A percentile compares a stretch with the other conserved stretches of the same genome.
These are phyloP conservation scores for Termitomyces sp. DNA, from an alignment of 768 basidiomycete genomes.

Conservation along the genomic window DNA sequence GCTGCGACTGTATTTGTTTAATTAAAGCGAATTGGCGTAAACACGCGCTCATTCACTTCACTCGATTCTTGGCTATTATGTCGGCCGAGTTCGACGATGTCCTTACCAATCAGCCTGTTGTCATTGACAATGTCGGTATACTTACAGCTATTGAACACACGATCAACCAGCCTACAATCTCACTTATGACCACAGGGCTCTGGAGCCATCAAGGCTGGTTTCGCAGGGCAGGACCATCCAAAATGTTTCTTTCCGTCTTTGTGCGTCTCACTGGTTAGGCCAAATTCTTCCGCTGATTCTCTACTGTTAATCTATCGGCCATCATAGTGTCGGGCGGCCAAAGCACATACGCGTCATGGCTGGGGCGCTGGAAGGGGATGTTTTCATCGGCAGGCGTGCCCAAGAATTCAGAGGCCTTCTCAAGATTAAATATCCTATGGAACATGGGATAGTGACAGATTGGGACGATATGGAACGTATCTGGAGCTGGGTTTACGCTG, in stretches of 20 bases:
- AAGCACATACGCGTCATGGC: conserved; percentile 99
- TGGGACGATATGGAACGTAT: conserved; percentile 99
- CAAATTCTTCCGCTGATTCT: conserved; percentile 18
- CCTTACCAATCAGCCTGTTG: conserved; percentile 96
- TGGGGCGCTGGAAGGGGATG: conserved; percentile 92
- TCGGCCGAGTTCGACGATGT: conserved; percentile 88
- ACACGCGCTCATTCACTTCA: neutral
- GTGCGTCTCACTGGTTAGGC: conserved; percentile 56
- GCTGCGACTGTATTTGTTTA: neutral
- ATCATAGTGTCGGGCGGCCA: conserved; percentile 82
- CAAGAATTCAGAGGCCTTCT: conserved; percentile 94
- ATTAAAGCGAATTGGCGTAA: neutral
- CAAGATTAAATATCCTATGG: conserved; percentile 99
- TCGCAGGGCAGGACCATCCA: conserved; percentile 97
- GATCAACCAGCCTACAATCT: conserved; percentile 18
- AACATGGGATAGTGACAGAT: conserved; percentile 97
- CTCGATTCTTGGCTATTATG: conserved; percentile 36
- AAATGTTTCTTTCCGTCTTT: conserved; percentile 99
- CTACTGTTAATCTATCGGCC: conserved; percentile 18
- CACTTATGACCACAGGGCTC: conserved; percentile 62
- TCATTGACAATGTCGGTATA: conserved; percentile 92
- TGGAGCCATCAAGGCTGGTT: conserved; percentile 97
- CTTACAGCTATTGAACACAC: conserved; percentile 6
- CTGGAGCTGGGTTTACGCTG: conserved; percentile 97
- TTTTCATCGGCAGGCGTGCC: conserved; percentile 92